Evolutionary conservation across 164 flowering plant species (phyloP), one percentile per base, ranked within the genome.

Genomic region (Platanus orientalis): DNA sequence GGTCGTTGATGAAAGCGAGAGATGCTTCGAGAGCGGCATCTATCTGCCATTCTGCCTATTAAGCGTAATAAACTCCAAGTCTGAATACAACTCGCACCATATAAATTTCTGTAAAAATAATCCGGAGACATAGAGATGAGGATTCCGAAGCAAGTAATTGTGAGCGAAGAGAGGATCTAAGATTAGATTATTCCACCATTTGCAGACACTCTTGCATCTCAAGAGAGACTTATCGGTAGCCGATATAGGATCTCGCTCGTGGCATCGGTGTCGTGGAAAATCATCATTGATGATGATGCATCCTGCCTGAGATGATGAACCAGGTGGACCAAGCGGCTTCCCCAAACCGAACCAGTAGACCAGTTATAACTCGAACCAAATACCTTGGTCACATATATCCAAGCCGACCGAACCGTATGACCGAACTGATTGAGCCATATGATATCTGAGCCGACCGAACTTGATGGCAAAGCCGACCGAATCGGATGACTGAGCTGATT

Each of bases 121-220:
- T 2, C 42, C 58, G 9, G 39, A 55, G 36, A 55, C 40, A 7
- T 3, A 28, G 13, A 24, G 39, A 55, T 32, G 34, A n/a, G 58
- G 58, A 30, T 55, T 55, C 11, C 39, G 39, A 5, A 7, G 21
- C 2, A 29, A 14, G 23, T 55, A 55, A 6, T 29, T 55, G 20
- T 11, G 9, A 21, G 26, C 26, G 23, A 55, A 55, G 58, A 55
- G 6, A 2, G 58, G 58, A 28, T 55, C 58, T 4, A 39, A 55
- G n/a, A 55, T 55, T 6, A 55, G 34, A 30, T 5, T 14, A 21
- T 55, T 6, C 58, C 58, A 55, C 39, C 58, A 17, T 32, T 55
- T 55, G 58, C 58, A 55, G 14, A 55, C 58, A 20, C 36, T 28
- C 39, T 55, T 55, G 58, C 5, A 55, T 28, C 12, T 55, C 58